Conservation (phyloP, 2,329 filamentous ascomycete species). For the Aspergillus tubingensis region DNA sequence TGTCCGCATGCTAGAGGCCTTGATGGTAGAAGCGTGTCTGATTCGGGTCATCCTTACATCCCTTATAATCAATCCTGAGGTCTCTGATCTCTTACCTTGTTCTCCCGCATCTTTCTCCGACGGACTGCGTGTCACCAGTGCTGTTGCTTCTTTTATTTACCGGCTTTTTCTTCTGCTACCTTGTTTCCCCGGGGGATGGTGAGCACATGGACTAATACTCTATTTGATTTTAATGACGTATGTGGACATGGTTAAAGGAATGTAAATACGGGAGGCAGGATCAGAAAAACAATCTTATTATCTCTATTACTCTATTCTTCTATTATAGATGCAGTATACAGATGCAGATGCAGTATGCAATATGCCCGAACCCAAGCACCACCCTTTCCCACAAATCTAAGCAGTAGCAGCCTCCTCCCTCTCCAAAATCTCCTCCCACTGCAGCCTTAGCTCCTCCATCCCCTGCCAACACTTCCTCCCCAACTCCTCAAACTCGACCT, state of each 20-base stretch:
- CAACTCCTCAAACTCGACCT: constrained; percentile 41
- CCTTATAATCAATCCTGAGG: constrained; percentile 3
- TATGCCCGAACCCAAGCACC: neutral
- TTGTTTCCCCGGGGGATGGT: constrained; percentile 21
- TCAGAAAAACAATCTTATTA: constrained; percentile 6
- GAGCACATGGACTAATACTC: constrained; percentile 30
- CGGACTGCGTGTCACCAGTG: constrained; percentile 2
- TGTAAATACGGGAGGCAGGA: constrained; percentile 38
- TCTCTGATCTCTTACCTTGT: constrained; percentile 1
- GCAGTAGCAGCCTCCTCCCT: constrained; percentile 15
- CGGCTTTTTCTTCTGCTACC: constrained; percentile 16
- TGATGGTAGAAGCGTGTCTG: constrained; percentile 32
- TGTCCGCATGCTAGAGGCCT: constrained; percentile 29
- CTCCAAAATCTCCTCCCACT: constrained; percentile 45
- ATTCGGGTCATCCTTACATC: constrained; percentile 5
- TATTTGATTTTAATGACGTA: constrained; percentile 40
- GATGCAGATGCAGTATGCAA: neutral
- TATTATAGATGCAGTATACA: neutral
- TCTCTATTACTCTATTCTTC: neutral
- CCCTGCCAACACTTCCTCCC: constrained; percentile 44
- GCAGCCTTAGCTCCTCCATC: constrained; percentile 45
- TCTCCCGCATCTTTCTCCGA: constrained; percentile 2
- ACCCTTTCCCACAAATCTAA: no score
- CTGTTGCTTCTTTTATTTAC: constrained; percentile 12
- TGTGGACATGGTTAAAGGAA: constrained; percentile 33